These are phyloP conservation scores for Trichoderma aggressivum DNA, from an alignment of 2,329 filamentous ascomycete genomes.

Conservation along the genomic window DNA sequence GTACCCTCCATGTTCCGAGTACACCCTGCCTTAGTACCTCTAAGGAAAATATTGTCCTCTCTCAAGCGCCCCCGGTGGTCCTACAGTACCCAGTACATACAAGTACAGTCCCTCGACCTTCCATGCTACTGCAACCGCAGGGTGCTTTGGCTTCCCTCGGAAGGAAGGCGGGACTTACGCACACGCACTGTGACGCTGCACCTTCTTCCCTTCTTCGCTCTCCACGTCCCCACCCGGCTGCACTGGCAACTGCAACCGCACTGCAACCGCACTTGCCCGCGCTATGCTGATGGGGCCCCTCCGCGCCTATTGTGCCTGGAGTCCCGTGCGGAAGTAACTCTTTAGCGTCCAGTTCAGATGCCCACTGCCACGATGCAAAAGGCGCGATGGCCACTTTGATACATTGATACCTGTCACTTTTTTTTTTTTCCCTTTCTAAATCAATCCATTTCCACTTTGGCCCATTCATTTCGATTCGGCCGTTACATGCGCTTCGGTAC, in stretches of 20 bases:
- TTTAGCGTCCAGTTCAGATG: background rate
- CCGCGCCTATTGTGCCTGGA: constrained; percentile 4
- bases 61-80: background rate
- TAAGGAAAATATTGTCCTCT: background rate
- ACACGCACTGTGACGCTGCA: constrained; percentile 8
- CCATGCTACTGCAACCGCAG: background rate
- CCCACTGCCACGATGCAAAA: background rate
- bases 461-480: background rate
- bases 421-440: background rate
- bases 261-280: background rate
- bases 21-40: background rate
- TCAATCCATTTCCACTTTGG: background rate
- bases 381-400: background rate
- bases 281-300: background rate
- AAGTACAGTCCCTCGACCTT: background rate
- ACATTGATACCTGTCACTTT: background rate
- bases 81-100: background rate
- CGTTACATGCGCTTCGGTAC: background rate
- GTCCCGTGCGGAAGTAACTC: background rate
- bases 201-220: background rate
- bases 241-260: background rate
- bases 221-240: background rate
- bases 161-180: constrained; percentile 5
- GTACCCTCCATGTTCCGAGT: background rate
- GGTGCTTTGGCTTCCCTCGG: background rate